These are phyloP conservation scores for Dendrobium huoshanense DNA, from an alignment of 106 monocot genomes.

Conservation along the genomic window DNA sequence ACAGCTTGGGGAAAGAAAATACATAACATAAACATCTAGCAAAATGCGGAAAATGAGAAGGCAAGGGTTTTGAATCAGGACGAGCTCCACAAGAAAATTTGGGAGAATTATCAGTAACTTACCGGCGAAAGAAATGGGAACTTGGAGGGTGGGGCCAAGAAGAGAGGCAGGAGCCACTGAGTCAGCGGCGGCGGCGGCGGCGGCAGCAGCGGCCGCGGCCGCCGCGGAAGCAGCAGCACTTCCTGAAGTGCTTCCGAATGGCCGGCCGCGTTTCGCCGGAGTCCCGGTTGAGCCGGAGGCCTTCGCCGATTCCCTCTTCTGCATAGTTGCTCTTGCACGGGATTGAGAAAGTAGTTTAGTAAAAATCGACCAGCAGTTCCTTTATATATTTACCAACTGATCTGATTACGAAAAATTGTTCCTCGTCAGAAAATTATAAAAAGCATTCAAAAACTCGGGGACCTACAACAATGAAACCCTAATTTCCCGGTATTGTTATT, in stretches of 20 bases:
- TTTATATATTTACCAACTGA: too few species aligned
- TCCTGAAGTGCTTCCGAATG: constrained; percentile 65
- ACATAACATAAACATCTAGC: background rate
- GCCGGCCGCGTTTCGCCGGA: constrained; percentile 86
- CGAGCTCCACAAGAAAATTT: background rate
- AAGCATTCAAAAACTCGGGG: too few species aligned
- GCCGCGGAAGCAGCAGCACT: constrained; percentile 20
- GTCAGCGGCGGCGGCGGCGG: constrained; percentile 27
- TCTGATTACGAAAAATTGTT: too few species aligned
- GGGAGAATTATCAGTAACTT: background rate
- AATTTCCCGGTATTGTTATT: too few species aligned
- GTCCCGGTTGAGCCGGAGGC: constrained; percentile 38
- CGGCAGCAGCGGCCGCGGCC: constrained; percentile 23
- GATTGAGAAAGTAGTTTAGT: background rate
- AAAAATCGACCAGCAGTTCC: too few species aligned
- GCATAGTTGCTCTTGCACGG: constrained; percentile 26
- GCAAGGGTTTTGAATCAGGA: background rate
- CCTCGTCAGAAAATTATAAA: too few species aligned
- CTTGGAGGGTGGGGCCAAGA: constrained; percentile 89
- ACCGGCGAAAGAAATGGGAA: constrained; percentile 73
- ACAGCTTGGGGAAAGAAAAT: background rate
- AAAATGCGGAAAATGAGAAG: background rate
- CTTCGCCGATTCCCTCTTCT: constrained; percentile 54
- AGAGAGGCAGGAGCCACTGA: constrained; percentile 43
- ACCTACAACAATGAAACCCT: too few species aligned